Evolutionary conservation across 768 basidiomycete genomes (phyloP).

Genomic region (Pleurotus eryngii): DNA sequence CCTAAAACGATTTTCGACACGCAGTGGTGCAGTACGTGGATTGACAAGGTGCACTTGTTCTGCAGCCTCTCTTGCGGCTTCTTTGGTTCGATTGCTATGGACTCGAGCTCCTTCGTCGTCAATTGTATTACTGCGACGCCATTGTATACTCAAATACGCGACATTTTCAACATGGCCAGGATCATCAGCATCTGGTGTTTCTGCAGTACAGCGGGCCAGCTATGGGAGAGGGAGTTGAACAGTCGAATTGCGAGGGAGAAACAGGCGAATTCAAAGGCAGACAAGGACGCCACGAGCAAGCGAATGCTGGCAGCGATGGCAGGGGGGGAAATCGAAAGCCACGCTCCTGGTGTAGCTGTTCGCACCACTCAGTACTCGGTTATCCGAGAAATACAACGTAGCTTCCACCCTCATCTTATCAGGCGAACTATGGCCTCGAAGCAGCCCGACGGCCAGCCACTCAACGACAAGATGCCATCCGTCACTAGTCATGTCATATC

Average conservation of each 20-base stretch:
- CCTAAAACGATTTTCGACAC: neutral
- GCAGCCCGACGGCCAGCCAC: neutral
- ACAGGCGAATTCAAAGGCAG: too few species aligned
- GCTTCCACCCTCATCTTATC: neutral
- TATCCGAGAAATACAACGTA: neutral
- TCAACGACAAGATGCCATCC: conserved; percentile 1
- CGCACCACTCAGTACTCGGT: neutral
- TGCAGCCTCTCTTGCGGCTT: conserved; percentile 7
- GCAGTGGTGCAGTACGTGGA: neutral
- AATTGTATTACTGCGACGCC: conserved; percentile 11
- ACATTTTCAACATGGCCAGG: conserved; percentile 6
- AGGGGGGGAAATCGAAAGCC: too few species aligned
- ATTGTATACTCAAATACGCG: conserved; percentile 3
- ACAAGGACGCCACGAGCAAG: too few species aligned
- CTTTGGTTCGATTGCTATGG: neutral
- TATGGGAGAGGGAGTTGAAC: neutral
- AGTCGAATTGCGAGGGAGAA: neutral
- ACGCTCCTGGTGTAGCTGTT: too few species aligned
- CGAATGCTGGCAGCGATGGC: too few species aligned
- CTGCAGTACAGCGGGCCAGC: neutral
- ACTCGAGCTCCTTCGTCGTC: neutral
- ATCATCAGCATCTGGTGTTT: neutral
- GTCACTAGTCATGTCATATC: neutral
- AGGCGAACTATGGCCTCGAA: conserved; percentile 4
- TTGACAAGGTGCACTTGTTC: conserved; percentile 16